These are phyloP conservation scores for Saccharum spontaneum DNA, from an alignment of 176 grass and related monocot species.

Conservation along the genomic window DNA sequence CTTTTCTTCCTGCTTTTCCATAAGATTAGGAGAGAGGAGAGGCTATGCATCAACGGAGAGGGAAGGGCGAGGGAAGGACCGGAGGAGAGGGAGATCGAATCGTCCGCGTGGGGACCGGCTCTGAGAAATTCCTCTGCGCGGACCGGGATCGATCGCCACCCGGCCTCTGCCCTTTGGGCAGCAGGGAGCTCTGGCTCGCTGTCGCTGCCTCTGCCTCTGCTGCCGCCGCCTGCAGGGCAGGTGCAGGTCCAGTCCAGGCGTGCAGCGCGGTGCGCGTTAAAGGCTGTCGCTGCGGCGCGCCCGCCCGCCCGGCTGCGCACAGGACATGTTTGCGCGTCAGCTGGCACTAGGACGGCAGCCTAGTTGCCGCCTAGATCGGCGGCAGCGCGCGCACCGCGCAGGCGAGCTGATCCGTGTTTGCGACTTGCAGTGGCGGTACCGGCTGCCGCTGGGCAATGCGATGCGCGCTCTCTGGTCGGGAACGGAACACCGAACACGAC, in stretches of 20 bases:
- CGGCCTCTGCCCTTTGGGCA: not conserved
- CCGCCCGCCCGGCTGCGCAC: not conserved
- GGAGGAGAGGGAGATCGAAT: not conserved
- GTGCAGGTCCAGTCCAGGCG: not conserved
- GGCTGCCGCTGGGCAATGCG: not conserved
- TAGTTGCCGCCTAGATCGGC: conserved; percentile 18
- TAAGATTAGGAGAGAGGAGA: too few relatives aligned
- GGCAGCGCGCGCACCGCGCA: not conserved
- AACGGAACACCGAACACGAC: not conserved
- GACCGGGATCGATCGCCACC: conserved; percentile 20
- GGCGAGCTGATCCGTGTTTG: not conserved
- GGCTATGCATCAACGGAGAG: too few relatives aligned
- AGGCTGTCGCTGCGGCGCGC: not conserved
- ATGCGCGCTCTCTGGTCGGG: not conserved
- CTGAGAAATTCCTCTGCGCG: conserved; percentile 55
- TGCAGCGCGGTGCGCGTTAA: not conserved
- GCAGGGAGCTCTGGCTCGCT: not conserved
- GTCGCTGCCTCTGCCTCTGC: conserved; percentile 30
- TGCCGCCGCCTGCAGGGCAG: conserved; percentile 32
- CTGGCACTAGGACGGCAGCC: not conserved
- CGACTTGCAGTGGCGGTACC: not conserved
- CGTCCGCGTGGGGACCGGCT: conserved; percentile 43
- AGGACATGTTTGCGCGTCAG: not conserved
- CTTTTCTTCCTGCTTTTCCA: conserved; percentile 29
- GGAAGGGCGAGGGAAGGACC: not conserved